Conservation (phyloP, 164 flowering plant species). For the Protea cynaroides region DNA sequence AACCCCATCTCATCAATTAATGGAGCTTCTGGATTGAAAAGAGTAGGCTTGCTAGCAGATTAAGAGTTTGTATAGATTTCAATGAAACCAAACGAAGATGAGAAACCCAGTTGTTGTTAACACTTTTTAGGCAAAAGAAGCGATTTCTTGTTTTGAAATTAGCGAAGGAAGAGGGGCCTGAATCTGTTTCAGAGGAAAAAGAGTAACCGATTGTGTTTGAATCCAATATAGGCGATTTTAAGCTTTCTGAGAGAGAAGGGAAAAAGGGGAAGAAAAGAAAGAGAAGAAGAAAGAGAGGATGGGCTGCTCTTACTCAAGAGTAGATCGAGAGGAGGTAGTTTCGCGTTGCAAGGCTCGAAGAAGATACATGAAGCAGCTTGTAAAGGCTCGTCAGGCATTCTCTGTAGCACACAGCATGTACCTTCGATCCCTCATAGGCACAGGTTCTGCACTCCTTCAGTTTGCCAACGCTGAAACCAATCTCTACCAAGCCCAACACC, state of each 20-base stretch:
- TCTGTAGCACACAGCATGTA: conserved; percentile 67
- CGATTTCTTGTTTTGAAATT: no score
- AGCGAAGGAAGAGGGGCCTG: background rate
- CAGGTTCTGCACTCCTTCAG: conserved; percentile 84
- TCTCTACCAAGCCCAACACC: conserved; percentile 38
- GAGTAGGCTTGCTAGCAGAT: no score
- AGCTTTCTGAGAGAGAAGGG: no score
- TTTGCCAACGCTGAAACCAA: conserved; percentile 59
- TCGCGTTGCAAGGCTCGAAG: conserved; percentile 78
- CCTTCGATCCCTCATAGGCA: conserved; percentile 60
- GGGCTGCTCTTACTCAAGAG: conserved; percentile 71
- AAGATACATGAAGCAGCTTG: conserved; percentile 84
- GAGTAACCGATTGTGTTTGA: conserved; percentile 1
- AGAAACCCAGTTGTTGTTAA: background rate
- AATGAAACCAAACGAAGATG: background rate
- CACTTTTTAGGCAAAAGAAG: background rate
- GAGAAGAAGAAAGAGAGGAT: conserved; percentile 10
- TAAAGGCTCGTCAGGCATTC: conserved; percentile 63
- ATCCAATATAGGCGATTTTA: no score
- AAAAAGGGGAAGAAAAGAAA: background rate
- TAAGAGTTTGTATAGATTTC: no score
- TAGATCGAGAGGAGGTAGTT: conserved; percentile 73
- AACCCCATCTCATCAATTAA: no score
- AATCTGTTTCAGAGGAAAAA: background rate
- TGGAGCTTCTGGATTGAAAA: no score